A percentile compares a stretch with the other conserved stretches of the same genome.
Conservation (phyloP, 257 asterid species). For the Ophiorrhiza pumila region DNA sequence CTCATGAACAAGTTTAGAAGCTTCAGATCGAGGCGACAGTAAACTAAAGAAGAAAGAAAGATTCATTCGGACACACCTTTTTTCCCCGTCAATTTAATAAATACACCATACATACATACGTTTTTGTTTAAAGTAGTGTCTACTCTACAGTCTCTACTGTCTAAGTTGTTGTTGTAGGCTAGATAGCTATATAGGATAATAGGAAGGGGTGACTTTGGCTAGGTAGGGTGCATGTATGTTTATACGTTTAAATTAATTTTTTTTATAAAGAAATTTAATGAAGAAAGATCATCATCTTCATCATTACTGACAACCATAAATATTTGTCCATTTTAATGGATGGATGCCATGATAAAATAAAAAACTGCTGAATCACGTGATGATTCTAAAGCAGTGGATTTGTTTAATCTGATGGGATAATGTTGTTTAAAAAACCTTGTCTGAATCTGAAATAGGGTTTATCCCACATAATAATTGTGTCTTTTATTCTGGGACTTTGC, state of each 20-base stretch:
- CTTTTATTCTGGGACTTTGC: slow-evolving; percentile 13
- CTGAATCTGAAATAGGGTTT: neutral
- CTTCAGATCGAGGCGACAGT: slow-evolving; percentile 18
- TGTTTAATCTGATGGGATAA: neutral
- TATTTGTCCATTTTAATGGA: neutral
- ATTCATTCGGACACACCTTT: slow-evolving; percentile 13
- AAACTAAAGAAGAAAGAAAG: slow-evolving; percentile 8
- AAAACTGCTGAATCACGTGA: slow-evolving; percentile 11
- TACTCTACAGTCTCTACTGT: too few species aligned
- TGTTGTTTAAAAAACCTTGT: neutral
- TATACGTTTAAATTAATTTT: too few species aligned
- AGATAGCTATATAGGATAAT: too few species aligned
- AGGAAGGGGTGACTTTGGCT: too few species aligned
- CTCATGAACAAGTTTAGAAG: slow-evolving; percentile 17
- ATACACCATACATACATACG: too few species aligned
- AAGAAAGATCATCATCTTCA: neutral
- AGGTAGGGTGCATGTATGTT: neutral
- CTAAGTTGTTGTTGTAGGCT: too few species aligned
- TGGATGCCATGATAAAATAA: neutral
- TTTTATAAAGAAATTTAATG: too few species aligned
- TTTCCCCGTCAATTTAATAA: neutral
- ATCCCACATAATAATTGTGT: slow-evolving; percentile 10
- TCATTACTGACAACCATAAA: slow-evolving; percentile 10
- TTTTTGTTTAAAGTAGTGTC: too few species aligned
- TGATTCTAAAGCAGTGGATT: neutral